A percentile compares a stretch with the other conserved stretches of the same genome.
These are phyloP conservation scores for Cephalotrichum gorgonifer DNA, from an alignment of 2,329 filamentous ascomycete species.

Conservation along the genomic window DNA sequence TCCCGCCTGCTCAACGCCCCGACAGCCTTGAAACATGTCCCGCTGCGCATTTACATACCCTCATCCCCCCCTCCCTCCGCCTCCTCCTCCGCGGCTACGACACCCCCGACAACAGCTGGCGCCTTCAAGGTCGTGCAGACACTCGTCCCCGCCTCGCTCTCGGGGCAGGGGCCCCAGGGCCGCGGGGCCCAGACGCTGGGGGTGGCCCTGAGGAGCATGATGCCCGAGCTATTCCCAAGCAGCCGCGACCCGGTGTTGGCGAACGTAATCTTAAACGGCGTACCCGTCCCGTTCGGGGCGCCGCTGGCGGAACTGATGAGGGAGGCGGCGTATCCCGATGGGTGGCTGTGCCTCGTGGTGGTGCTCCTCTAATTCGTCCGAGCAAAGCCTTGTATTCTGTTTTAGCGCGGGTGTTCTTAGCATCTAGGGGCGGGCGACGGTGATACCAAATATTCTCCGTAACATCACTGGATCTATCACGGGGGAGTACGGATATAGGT, in stretches of 20 bases:
- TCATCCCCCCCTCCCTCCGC: conserved; percentile 39
- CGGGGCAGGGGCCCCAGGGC: conserved; percentile 18
- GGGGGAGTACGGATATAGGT: no score
- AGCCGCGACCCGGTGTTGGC: conserved; percentile 75
- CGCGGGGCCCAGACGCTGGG: conserved; percentile 51
- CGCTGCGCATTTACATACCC: conserved; percentile 77
- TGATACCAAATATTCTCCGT: no score
- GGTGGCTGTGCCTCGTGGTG: conserved; percentile 78
- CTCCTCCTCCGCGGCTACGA: conserved; percentile 17
- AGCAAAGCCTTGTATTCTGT: no score
- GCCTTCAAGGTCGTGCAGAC: conserved; percentile 68
- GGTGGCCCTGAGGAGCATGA: conserved; percentile 59
- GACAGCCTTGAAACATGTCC: conserved; percentile 69
- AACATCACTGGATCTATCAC: no score
- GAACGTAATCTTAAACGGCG: conserved; percentile 77
- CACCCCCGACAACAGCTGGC: conserved; percentile 26
- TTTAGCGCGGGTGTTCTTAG: no score
- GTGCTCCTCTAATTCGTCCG: conserved; percentile 49
- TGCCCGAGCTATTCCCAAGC: conserved; percentile 81
- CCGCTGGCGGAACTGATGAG: conserved; percentile 74
- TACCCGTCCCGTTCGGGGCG: conserved; percentile 67
- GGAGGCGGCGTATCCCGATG: conserved; percentile 80
- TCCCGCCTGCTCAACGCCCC: conserved; percentile 67
- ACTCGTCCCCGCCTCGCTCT: conserved; percentile 44
- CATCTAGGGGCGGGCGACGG: no score